Evolutionary conservation across 768 basidiomycete species (phyloP), one percentile per base, ranked within the genome.

Genomic region (Suillus weaverae): DNA sequence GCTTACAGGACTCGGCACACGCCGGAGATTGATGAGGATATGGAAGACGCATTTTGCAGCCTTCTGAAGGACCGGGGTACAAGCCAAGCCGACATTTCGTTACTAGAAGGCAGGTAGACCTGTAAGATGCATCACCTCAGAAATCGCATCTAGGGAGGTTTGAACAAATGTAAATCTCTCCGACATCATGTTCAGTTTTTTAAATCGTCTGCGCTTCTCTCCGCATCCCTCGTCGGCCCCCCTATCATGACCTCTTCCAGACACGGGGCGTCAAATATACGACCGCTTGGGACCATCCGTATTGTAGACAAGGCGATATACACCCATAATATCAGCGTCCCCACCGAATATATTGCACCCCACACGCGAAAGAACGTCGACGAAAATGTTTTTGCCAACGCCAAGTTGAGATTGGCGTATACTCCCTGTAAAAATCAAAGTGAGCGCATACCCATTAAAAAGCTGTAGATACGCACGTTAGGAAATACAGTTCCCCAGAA

Each of bases 401-500:
- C 76, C 26, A 90, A 80, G 0, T 88, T 89, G 11, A 87, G 78
- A 66, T 86, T 86, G 2, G 88, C 87, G 67, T 88, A 90, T 0
- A 89, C 89, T n/a, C 85, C 85, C 84, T 86, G 59, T 54, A 48
- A 60, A 39, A 11, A 67, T 39, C 22, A 51, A 4, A 33, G 41
- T 30, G 38, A 38, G 35, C 26, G 22, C 14, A 0, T 46, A 33
- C 1, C 53, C 32, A 48, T 44, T 56, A 38, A 7, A 59, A 36
- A 22, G 18, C 10, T 7, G 5, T 13, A 60, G 43, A 53, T 39
- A 74, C 85, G 44, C 67, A 86, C 90, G 67, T 89, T 90, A 5
- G 90, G 89, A 71, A 91, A 91, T 66, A 90, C 85, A 46, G 88
- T 73, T 9, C 86, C 87, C 90, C 90, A 91, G 69, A 84, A 87